Percentiles rank a stretch among this genome's conserved stretches.
These are phyloP conservation scores for Claviceps humidiphila DNA, from an alignment of 2,329 filamentous ascomycete species.

Conservation along the genomic window DNA sequence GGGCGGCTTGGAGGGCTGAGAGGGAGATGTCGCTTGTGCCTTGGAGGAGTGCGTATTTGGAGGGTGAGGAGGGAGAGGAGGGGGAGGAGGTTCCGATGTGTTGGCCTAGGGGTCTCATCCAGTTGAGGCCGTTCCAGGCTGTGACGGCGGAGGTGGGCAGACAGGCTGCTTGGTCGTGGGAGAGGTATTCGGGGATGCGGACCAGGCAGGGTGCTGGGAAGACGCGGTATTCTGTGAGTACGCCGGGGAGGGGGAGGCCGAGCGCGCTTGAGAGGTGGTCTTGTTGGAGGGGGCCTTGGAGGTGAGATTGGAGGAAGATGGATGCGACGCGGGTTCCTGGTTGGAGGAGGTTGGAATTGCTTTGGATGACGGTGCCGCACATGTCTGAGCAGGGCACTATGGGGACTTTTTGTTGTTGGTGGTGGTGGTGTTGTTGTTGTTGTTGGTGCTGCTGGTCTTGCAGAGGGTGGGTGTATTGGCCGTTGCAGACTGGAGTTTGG, in stretches of 20 bases:
- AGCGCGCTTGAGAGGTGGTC: conserved; percentile 42
- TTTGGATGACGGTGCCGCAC: conserved; percentile 47
- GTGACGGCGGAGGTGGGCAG: conserved; percentile 50
- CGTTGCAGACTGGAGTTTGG: conserved; percentile 40
- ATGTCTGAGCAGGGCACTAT: conserved; percentile 59
- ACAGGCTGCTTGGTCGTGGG: conserved; percentile 44
- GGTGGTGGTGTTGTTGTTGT: conserved; percentile 1
- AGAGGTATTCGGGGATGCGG: conserved; percentile 40
- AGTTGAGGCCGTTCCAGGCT: conserved; percentile 53
- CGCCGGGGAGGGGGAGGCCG: conserved; percentile 46
- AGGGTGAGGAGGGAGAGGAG: not conserved
- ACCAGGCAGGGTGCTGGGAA: conserved; percentile 45
- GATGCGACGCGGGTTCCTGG: conserved; percentile 53
- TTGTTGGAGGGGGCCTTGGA: conserved; percentile 45
- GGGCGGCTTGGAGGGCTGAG: conserved; percentile 39
- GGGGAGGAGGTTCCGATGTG: conserved; percentile 14
- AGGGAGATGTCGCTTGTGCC: conserved; percentile 42
- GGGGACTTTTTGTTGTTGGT: conserved; percentile 22
- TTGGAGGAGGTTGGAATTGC: conserved; percentile 28
- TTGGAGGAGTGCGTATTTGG: conserved; percentile 32
- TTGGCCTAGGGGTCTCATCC: conserved; percentile 40
- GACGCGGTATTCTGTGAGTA: conserved; percentile 44
- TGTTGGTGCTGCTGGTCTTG: too few relatives aligned
- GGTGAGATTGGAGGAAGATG: conserved; percentile 46
- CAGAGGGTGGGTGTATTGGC: conserved; percentile 50